These are phyloP conservation scores for Pseudogymnoascus sp. DNA, from an alignment of 2,329 filamentous ascomycete genomes.

Conservation along the genomic window DNA sequence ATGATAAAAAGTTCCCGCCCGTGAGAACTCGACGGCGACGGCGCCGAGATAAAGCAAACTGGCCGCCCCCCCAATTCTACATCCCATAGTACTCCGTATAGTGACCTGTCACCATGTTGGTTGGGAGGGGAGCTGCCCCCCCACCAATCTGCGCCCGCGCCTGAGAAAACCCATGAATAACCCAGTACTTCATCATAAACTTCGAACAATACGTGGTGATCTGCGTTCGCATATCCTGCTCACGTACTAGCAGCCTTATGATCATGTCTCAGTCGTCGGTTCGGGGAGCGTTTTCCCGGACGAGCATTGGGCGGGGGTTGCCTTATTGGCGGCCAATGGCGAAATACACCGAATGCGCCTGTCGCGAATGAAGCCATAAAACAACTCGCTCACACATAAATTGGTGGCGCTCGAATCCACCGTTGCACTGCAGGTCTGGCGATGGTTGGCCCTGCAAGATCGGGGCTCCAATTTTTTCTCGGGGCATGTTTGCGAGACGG, in stretches of 20 bases:
- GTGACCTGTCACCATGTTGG: conserved; percentile 4
- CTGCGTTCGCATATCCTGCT: neutral
- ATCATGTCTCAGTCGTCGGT: neutral
- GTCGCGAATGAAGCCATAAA: neutral
- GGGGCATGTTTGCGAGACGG: neutral
- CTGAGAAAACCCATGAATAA: neutral
- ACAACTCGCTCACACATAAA: neutral
- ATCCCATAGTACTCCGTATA: neutral
- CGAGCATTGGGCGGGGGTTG: neutral
- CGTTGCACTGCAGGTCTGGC: neutral
- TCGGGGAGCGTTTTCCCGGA: neutral
- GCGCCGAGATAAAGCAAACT: neutral
- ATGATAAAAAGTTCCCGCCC: neutral
- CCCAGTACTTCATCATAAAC: neutral
- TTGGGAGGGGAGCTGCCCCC: neutral
- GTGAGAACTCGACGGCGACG: neutral
- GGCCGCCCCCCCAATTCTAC: neutral
- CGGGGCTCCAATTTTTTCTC: conserved; percentile 3
- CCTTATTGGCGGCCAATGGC: neutral
- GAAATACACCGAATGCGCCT: neutral
- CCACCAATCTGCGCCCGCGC: neutral
- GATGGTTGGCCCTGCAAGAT: neutral
- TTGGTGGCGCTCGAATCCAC: neutral
- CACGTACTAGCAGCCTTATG: neutral
- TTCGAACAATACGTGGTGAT: neutral